Base-by-base conservation (phyloP, 2,329 filamentous ascomycete genomes). In the Berkeleyomyces rouxiae region DNA sequence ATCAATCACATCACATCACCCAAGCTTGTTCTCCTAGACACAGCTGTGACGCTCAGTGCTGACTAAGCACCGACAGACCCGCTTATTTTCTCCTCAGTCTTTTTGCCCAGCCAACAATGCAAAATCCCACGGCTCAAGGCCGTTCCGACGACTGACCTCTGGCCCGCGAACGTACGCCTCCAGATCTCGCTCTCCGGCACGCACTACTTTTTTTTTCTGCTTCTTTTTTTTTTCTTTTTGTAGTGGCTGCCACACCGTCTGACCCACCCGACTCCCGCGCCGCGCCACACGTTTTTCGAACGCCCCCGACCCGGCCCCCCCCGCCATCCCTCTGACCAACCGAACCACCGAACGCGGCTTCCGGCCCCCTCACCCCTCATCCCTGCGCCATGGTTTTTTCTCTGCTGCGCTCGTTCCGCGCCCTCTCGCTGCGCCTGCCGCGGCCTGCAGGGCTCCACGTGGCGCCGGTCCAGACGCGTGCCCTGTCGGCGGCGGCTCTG, bases 391-490 rank as follows among this genome's bases (percentile, higher is more conserved):
- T 63, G 59, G 62, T 67, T 63, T 61, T 67, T 10, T 66, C 65
- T 47, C 64, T 69, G 47, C 61, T 67, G 51, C 65, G 65, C 43
- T 66, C 67, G 23, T 63, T 69, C 60, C 55, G 68, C 46, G 64
- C 66, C 5, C 64, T 69, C 46, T 66, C 67, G 59, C 65, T 69
- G 61, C 58, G 60, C 64, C 62, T 51, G 49, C 61, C 59, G 47
- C 67, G 59, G 44, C 51, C 31, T 13, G 59, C 37, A 58, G 59
- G 6, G 33, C 43, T 39, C 55, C 23, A 9, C n/a, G 57, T 7
- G 53, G 16, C 2, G 4, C 11, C 37, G 49, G 2, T 13, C 3
- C 51, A 39, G 60, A 57, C 46, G 11, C 36, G 23, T 37, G 40
- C 23, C 16, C n/a, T 61, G 16, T 53, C 43, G n/a, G 16, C 44